phyloP scores from a whole-genome alignment of 495 filamentous ascomycete species.

The Thermochaetoides thermophila region DNA sequence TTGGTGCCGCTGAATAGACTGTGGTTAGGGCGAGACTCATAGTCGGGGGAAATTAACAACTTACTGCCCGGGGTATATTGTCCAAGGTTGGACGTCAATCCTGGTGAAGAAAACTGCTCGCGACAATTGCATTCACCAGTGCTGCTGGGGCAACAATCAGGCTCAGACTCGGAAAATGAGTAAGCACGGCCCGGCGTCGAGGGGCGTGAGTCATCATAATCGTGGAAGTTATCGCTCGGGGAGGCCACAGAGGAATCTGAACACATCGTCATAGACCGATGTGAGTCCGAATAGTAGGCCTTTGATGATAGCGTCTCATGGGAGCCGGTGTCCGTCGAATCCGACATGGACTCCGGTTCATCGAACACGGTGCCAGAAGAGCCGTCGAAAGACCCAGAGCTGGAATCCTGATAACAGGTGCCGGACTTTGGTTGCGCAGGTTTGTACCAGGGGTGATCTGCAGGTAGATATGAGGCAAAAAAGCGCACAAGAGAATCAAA shows the following conservation, averaged over 20 bases:
- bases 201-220: conserved; percentile 13
- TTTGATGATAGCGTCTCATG: too few relatives aligned
- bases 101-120: too few relatives aligned
- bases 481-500: conserved; percentile 37
- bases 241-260: conserved; percentile 27
- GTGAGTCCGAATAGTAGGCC: too few relatives aligned
- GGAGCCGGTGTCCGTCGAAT: too few relatives aligned
- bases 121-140: neutral
- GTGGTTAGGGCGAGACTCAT: too few relatives aligned
- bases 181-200: conserved; percentile 25
- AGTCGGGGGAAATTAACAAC: too few relatives aligned
- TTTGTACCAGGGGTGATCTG: conserved; percentile 25
- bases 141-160: conserved; percentile 17
- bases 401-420: too few relatives aligned
- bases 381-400: conserved; percentile 9
- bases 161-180: conserved; percentile 32
- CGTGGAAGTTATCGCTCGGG: conserved; percentile 9
- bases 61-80: too few relatives aligned
- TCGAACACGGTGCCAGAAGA: conserved; percentile 21
- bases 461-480: conserved; percentile 35
- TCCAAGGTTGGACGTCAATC: too few relatives aligned
- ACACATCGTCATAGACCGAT: conserved; percentile 33
- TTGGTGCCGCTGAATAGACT: too few relatives aligned
- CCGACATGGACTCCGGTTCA: conserved; percentile 18
- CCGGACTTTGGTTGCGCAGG: too few relatives aligned